A percentile compares a stretch with the other conserved stretches of the same genome.
Evolutionary conservation across 225 moss, liverwort and hornwort species (phyloP).

Genomic region (Thuidium tamariscinum): DNA sequence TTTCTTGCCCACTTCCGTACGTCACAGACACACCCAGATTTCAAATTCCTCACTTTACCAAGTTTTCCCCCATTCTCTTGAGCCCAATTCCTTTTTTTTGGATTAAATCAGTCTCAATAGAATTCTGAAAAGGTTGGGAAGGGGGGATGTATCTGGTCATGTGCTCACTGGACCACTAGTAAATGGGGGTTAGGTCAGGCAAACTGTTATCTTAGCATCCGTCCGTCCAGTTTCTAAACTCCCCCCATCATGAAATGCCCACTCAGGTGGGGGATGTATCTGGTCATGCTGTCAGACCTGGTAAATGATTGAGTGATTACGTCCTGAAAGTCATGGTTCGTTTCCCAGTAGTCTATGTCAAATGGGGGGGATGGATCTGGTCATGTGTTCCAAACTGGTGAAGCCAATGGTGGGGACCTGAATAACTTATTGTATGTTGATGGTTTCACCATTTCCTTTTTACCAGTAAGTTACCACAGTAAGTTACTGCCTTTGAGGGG

Average conservation of each 20-base stretch:
- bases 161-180: background rate
- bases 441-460: background rate
- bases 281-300: background rate
- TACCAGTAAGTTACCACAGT: background rate
- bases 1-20: background rate
- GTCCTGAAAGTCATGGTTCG: accelerated
- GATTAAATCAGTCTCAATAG: too few species aligned
- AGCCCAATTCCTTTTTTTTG: accelerated
- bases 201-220: too few species aligned
- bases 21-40: too few species aligned
- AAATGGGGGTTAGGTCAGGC: too few species aligned
- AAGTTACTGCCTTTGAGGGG: too few species aligned
- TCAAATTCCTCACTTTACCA: background rate
- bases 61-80: background rate
- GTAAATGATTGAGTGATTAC: too few species aligned
- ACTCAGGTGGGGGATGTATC: background rate
- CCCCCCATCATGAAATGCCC: background rate
- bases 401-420: background rate
- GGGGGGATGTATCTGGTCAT: background rate
- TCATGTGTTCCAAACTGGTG: background rate
- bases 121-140: background rate
- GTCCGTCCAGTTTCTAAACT: background rate
- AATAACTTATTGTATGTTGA: too few species aligned
- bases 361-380: background rate
- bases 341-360: too few species aligned